Conservation (phyloP, 2,329 filamentous ascomycete species). For the Stylonectria norvegica region DNA sequence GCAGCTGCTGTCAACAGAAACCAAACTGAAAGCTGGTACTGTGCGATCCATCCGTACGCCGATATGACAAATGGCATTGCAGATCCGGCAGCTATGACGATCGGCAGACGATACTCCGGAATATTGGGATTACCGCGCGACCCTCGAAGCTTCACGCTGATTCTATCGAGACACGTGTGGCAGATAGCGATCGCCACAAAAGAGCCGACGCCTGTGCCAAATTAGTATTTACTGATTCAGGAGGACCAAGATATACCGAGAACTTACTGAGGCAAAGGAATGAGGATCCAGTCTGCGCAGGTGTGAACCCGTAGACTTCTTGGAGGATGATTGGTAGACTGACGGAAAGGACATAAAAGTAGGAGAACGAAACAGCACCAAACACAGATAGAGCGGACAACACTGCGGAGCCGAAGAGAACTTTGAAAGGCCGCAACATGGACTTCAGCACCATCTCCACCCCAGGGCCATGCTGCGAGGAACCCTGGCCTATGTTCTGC, state of each 20-base stretch:
- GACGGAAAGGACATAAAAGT: conserved; percentile 52
- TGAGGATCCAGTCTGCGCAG: conserved; percentile 48
- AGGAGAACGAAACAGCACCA: conserved; percentile 47
- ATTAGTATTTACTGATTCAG: conserved; percentile 2
- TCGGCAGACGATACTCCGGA: conserved; percentile 54
- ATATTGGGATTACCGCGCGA: conserved; percentile 38
- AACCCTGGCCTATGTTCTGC: conserved; percentile 2
- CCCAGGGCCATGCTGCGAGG: conserved; percentile 15
- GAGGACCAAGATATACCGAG: background rate
- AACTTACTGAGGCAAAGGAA: conserved; percentile 39
- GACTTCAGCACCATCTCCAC: conserved; percentile 29
- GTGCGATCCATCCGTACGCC: conserved; percentile 50
- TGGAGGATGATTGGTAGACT: conserved; percentile 51
- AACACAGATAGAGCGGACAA: conserved; percentile 48
- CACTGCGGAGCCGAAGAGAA: conserved; percentile 50
- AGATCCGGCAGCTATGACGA: conserved; percentile 46
- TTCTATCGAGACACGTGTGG: conserved; percentile 49
- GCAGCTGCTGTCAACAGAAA: conserved; percentile 42
- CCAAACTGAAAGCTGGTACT: conserved; percentile 40
- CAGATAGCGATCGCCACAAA: conserved; percentile 45
- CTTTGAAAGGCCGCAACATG: conserved; percentile 43
- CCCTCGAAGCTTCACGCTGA: conserved; percentile 48
- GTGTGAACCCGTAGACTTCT: conserved; percentile 46
- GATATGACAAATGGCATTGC: conserved; percentile 43
- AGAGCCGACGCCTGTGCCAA: conserved; percentile 49